phyloP scores from a whole-genome alignment of 768 basidiomycete species.

The Lactifluus subvellereus region DNA sequence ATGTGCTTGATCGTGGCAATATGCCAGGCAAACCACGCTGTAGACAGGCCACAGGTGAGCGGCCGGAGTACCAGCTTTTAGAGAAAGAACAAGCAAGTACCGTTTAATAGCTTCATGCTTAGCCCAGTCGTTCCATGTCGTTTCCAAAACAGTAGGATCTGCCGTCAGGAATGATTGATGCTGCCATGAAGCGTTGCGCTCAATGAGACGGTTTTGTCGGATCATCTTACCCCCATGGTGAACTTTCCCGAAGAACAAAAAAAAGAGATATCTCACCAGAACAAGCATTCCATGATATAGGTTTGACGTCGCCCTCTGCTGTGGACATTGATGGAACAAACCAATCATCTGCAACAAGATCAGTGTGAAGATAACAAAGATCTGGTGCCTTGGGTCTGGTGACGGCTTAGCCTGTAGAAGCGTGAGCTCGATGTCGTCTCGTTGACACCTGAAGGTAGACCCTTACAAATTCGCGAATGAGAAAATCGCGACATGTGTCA shows the following conservation, averaged over 20 bases:
- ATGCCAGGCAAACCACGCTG: constrained; percentile 38
- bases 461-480: constrained; percentile 54
- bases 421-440: neutral
- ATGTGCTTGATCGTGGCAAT: constrained; percentile 52
- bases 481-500: constrained; percentile 40
- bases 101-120: constrained; percentile 52
- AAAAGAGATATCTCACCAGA: constrained; percentile 37
- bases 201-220: constrained; percentile 39
- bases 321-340: constrained; percentile 45
- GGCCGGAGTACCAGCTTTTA: neutral
- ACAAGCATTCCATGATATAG: constrained; percentile 59
- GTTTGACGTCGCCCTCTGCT: constrained; percentile 44
- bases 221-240: constrained; percentile 31
- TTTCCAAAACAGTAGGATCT: constrained; percentile 35
- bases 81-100: constrained; percentile 30
- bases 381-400: constrained; percentile 25
- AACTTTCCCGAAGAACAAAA: neutral
- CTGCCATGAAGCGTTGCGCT: constrained; percentile 41
- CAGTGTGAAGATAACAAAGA: constrained; percentile 42
- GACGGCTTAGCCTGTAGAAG: constrained; percentile 26
- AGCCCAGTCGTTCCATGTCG: constrained; percentile 52
- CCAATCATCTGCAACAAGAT: constrained; percentile 55
- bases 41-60: neutral
- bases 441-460: neutral
- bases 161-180: constrained; percentile 30